Percentiles rank a stretch among this genome's conserved stretches.
Evolutionary conservation across 2,329 filamentous ascomycete species (phyloP).

Genomic region (Chaetomium globosum): DNA sequence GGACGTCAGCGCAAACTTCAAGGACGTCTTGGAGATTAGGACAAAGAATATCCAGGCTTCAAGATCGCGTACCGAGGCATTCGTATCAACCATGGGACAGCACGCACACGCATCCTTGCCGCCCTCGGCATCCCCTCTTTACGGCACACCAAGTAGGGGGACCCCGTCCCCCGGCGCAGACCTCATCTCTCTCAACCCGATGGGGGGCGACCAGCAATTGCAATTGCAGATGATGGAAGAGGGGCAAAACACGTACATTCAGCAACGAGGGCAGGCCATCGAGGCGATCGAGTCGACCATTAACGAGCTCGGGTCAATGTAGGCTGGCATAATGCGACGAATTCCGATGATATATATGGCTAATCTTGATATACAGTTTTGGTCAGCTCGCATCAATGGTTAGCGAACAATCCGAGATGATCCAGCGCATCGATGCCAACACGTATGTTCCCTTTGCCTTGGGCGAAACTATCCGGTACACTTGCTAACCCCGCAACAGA

Average conservation of each 20-base stretch:
- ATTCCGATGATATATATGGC: neutral
- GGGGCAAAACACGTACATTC: conserved; percentile 85
- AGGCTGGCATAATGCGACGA: conserved; percentile 10
- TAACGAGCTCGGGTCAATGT: conserved; percentile 71
- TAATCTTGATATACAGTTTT: conserved; percentile 63
- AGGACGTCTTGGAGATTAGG: conserved; percentile 91
- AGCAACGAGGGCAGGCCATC: conserved; percentile 91
- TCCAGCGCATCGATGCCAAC: conserved; percentile 94
- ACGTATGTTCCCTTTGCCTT: conserved; percentile 31
- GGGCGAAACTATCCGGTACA: neutral
- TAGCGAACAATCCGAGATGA: conserved; percentile 95
- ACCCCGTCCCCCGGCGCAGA: conserved; percentile 70
- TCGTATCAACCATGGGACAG: conserved; percentile 85
- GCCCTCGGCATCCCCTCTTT: conserved; percentile 82
- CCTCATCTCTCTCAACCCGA: conserved; percentile 78
- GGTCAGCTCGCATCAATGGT: conserved; percentile 96
- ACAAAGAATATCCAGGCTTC: conserved; percentile 98
- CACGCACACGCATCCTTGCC: conserved; percentile 69
- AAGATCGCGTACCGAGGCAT: conserved; percentile 89
- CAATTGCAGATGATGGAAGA: conserved; percentile 93
- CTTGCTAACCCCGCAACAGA: conserved; percentile 45
- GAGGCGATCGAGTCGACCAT: conserved; percentile 97
- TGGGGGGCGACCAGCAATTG: conserved; percentile 65
- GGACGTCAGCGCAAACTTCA: conserved; percentile 93
- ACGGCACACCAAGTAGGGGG: conserved; percentile 72